A percentile compares a stretch with the other conserved stretches of the same genome.
Evolutionary conservation across 192 early-diverging fungal species (phyloP).

Genomic region (Backusella tuberculispora): DNA sequence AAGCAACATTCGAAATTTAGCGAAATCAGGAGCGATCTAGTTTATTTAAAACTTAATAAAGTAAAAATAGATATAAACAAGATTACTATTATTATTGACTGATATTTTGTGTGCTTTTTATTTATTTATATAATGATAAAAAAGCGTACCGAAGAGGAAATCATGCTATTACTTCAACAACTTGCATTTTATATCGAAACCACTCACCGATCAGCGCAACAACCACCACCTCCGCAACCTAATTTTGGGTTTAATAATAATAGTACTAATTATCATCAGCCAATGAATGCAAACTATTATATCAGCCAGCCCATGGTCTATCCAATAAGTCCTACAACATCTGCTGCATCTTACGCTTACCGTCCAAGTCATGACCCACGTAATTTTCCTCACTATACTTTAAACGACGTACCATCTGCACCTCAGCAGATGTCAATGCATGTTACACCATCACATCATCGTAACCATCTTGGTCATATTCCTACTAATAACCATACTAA

Average conservation of each 20-base stretch:
- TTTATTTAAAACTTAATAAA: constrained; percentile 39
- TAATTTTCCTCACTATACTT: constrained; percentile 24
- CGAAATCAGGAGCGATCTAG: constrained; percentile 30
- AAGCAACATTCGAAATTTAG: constrained; percentile 45
- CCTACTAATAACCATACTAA: too few relatives aligned
- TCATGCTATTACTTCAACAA: constrained; percentile 25
- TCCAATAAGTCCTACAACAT: not conserved
- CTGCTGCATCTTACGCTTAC: constrained; percentile 10
- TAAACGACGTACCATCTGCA: constrained; percentile 17
- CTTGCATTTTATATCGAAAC: not conserved
- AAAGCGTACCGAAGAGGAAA: constrained; percentile 12
- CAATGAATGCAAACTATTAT: not conserved
- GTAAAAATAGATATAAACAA: constrained; percentile 32
- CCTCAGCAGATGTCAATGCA: constrained; percentile 59
- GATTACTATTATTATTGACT: not conserved
- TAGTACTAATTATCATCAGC: not conserved
- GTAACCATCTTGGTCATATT: not conserved
- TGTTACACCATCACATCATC: not conserved
- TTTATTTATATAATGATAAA: not conserved
- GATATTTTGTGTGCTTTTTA: not conserved
- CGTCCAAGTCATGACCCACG: constrained; percentile 35
- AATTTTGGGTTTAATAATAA: not conserved
- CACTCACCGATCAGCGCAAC: not conserved
- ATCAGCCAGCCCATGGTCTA: not conserved
- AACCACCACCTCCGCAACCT: not conserved